Percentiles rank a stretch among this genome's conserved stretches.
These are phyloP conservation scores for Exophiala bonariae DNA, from an alignment of 2,329 filamentous ascomycete genomes.

Conservation along the genomic window DNA sequence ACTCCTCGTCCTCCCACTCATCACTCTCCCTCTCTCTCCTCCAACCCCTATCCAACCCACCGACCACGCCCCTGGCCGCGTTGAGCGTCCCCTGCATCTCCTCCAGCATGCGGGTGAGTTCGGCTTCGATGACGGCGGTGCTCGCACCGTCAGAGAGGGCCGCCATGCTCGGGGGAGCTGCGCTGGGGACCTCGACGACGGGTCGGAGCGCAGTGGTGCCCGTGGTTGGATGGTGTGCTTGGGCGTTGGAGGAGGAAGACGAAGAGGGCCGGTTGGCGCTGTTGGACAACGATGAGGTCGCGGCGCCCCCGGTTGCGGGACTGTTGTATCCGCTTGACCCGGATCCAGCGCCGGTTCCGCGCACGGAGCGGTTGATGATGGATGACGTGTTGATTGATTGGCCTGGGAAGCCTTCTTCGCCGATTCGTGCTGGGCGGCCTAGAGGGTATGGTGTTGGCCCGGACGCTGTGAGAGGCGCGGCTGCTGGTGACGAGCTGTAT, in stretches of 20 bases:
- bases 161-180: slow-evolving; percentile 39
- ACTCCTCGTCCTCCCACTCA: slow-evolving; percentile 20
- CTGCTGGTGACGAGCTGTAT: slow-evolving; percentile 6
- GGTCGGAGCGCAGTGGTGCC: slow-evolving; percentile 1
- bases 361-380: too few species aligned
- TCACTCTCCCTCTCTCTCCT: slow-evolving; percentile 18
- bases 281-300: too few species aligned
- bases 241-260: slow-evolving; percentile 2
- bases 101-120: slow-evolving; percentile 42
- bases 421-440: slow-evolving; percentile 15
- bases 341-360: background rate
- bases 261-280: slow-evolving; percentile 9
- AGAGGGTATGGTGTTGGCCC: slow-evolving; percentile 18
- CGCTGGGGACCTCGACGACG: slow-evolving; percentile 39
- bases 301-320: slow-evolving; percentile 10
- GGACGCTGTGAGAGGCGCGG: slow-evolving; percentile 14
- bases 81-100: slow-evolving; percentile 41
- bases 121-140: slow-evolving; percentile 37
- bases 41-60: slow-evolving; percentile 17
- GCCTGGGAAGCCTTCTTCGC: slow-evolving; percentile 20
- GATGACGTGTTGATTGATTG: background rate
- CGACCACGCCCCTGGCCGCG: slow-evolving; percentile 37
- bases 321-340: too few species aligned
- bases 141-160: slow-evolving; percentile 39
- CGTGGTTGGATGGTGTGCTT: background rate